These are phyloP conservation scores for Ogataea dorogensis DNA, from an alignment of 805 yeast genomes.

Conservation along the genomic window DNA sequence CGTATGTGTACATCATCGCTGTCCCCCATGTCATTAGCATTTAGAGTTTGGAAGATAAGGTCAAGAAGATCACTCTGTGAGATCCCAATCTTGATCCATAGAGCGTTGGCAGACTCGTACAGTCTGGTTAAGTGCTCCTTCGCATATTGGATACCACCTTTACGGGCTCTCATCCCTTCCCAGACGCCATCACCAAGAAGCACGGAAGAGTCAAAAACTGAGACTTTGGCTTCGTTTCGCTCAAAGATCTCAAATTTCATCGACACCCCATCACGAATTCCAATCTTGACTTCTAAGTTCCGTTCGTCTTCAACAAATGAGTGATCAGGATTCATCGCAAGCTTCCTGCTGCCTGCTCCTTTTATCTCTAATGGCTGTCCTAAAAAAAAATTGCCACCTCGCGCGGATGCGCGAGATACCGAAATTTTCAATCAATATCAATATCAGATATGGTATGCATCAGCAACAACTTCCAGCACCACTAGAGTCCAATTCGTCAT, in stretches of 20 bases:
- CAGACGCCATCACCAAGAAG: conserved; percentile 16
- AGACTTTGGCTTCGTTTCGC: conserved; percentile 12
- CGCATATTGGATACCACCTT: conserved; percentile 11
- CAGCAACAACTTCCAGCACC: no score
- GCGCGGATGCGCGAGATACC: no score
- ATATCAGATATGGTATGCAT: no score
- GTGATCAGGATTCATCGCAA: no score
- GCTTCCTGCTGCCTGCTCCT: no score
- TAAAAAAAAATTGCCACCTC: no score
- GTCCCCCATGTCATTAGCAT: conserved; percentile 14
- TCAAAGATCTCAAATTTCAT: conserved; percentile 10
- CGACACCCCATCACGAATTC: conserved; percentile 15
- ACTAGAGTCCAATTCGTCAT: no score
- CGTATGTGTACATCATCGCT: conserved; percentile 12
- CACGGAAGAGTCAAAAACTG: conserved; percentile 15
- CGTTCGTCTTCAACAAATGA: conserved; percentile 12
- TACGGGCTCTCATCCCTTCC: conserved; percentile 13
- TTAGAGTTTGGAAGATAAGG: conserved; percentile 9
- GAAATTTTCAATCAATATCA: no score
- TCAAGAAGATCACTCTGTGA: conserved; percentile 5
- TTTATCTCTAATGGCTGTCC: no score
- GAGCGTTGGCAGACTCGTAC: conserved; percentile 9
- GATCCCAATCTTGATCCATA: conserved; percentile 10
- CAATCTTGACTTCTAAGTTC: conserved; percentile 10
- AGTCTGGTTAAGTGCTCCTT: conserved; percentile 12